Base-by-base conservation (phyloP, 208 protist species). In the Blastocrithidia nonstop region DNA sequence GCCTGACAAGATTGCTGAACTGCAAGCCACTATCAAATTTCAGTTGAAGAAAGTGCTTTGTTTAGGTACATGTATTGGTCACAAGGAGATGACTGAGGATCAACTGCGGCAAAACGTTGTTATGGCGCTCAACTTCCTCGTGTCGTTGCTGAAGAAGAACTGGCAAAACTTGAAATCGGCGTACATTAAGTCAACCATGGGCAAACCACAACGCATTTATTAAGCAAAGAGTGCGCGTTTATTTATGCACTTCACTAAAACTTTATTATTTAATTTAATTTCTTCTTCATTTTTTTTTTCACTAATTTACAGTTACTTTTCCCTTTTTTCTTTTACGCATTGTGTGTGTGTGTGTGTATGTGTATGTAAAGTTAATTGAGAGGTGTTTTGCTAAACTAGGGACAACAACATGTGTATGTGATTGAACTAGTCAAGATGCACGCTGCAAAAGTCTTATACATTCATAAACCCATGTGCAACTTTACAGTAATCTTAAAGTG, bases 71-170 rank as follows among this genome's bases (percentile, higher is more conserved):
- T 95, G 96, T 57, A 81, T 99, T 55, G 98, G 96, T 56, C 77
- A 98, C 78, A 68, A 97, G 29, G 84, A 93, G 40, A 96, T 99
- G 88, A 82, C 37, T 37, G 71, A 88, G 60, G 88, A 97, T 38
- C 82, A 99, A 66, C 31, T 99, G 41, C 69, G 80, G 43, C 66
- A 77, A 66, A 99, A 99, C 90, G 69, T 98, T 46, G 79, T 79
- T 44, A 79, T 97, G 61, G 69, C 97, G 37, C 66, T 99, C 59
- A 99, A 99, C 92, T 99, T 99, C 82, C 80, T 99, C 24, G 94
- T 99, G 37, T 98, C 96, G 20, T 88, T 99, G 25, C 88, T 99
- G 39, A 99, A 99, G 95, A 99, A 99, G 95, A 95, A 98, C 64
- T 99, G 98, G 98, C 97, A 99, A 85, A 99, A 99, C 83, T 79